These are phyloP conservation scores for Pichia sorboxylosa DNA, from an alignment of 1,139 yeast species.

Conservation along the genomic window DNA sequence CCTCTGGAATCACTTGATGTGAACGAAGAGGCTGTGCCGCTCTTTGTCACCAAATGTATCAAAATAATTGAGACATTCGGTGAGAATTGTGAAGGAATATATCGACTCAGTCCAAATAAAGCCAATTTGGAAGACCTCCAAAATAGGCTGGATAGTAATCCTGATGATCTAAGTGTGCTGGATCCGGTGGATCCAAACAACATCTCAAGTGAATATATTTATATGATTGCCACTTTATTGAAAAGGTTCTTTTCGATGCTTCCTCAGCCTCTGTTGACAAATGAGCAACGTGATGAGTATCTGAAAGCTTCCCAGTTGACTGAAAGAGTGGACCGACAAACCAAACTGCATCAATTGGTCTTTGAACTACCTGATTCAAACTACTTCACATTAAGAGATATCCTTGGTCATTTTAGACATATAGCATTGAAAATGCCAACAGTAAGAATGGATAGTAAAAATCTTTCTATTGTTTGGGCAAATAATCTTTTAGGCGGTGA, in stretches of 20 bases:
- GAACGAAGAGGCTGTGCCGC: constrained; percentile 87
- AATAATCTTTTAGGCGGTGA: constrained; percentile 56
- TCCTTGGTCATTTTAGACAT: constrained; percentile 59
- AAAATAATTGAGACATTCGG: constrained; percentile 80
- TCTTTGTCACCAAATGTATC: constrained; percentile 82
- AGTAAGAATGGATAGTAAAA: constrained; percentile 73
- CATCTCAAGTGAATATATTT: constrained; percentile 60
- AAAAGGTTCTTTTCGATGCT: constrained; percentile 56
- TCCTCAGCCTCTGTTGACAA: constrained; percentile 62
- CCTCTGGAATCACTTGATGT: constrained; percentile 66
- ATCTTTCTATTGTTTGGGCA: constrained; percentile 87
- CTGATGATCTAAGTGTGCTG: constrained; percentile 49
- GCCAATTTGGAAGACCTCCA: constrained; percentile 61
- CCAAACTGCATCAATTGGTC: constrained; percentile 75
- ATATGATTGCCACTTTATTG: constrained; percentile 57
- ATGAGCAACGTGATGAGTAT: constrained; percentile 43
- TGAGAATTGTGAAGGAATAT: constrained; percentile 75
- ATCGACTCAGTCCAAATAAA: constrained; percentile 74
- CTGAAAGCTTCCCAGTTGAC: constrained; percentile 66
- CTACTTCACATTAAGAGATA: constrained; percentile 77
- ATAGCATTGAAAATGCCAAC: constrained; percentile 33
- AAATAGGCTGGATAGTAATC: constrained; percentile 67
- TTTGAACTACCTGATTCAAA: constrained; percentile 90
- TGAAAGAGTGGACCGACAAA: constrained; percentile 45
- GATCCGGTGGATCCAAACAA: constrained; percentile 33